Conservation (phyloP, 2,329 filamentous ascomycete genomes). For the Torrubiella hemipterigena region DNA sequence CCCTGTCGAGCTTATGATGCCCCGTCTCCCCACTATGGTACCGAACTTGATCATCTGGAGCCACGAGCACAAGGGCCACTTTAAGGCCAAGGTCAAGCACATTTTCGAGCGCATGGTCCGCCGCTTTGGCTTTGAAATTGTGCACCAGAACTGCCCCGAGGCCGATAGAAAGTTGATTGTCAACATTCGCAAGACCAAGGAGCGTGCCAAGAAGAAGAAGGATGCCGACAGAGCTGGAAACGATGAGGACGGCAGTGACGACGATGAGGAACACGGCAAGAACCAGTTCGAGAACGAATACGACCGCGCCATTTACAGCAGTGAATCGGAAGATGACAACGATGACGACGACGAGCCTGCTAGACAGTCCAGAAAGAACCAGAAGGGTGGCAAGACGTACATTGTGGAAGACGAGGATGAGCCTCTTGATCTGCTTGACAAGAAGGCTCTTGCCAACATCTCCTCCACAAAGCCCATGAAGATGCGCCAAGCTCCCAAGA, state of each 20-base stretch:
- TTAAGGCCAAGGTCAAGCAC: constrained; percentile 95
- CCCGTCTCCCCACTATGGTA: constrained; percentile 64
- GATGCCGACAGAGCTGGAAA: constrained; percentile 48
- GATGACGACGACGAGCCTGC: constrained; percentile 44
- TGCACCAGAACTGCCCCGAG: constrained; percentile 74
- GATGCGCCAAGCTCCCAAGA: constrained; percentile 41
- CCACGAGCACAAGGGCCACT: constrained; percentile 95
- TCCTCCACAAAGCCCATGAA: constrained; percentile 76
- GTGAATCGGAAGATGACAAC: constrained; percentile 52
- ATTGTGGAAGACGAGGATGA: constrained; percentile 93
- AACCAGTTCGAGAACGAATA: constrained; percentile 81
- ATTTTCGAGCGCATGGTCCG: constrained; percentile 91
- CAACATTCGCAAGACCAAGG: constrained; percentile 92
- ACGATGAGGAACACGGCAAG: constrained; percentile 33
- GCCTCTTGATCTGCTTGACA: constrained; percentile 85
- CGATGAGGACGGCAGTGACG: constrained; percentile 44
- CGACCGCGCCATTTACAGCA: constrained; percentile 90
- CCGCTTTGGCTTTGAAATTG: constrained; percentile 70
- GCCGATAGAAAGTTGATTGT: constrained; percentile 79
- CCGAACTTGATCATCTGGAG: constrained; percentile 93
- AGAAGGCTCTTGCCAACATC: constrained; percentile 81
- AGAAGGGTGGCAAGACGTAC: constrained; percentile 60
- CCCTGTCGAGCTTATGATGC: constrained; percentile 65
- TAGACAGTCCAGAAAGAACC: constrained; percentile 31
- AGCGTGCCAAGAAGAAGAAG: constrained; percentile 84